These are phyloP conservation scores for Scenedesmus sp. DNA, from an alignment of 163 green algal species.

Conservation along the genomic window DNA sequence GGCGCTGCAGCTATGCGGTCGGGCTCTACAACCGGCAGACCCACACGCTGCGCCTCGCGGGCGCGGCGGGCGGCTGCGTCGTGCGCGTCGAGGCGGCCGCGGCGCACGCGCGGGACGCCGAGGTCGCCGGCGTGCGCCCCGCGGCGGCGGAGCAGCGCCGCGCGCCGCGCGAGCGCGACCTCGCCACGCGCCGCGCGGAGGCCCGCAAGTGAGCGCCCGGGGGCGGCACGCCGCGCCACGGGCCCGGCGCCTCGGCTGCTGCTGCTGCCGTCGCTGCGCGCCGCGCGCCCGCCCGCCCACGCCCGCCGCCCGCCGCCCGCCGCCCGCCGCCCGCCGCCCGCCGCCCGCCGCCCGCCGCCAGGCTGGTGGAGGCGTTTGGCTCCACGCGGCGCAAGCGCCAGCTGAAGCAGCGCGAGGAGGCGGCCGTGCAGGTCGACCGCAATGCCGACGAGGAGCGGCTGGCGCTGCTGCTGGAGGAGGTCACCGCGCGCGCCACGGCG, in stretches of 20 bases:
- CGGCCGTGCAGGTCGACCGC: constrained; percentile 58
- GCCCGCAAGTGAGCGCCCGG: neutral
- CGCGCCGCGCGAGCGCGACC: constrained; percentile 9
- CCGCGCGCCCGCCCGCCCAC: neutral
- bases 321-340: neutral
- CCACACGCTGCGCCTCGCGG: neutral
- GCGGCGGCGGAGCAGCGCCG: neutral
- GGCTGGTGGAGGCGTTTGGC: constrained; percentile 80
- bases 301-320: neutral
- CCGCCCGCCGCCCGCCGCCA: constrained; percentile 35
- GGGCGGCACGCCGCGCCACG: too few species aligned
- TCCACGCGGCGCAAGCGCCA: constrained; percentile 73
- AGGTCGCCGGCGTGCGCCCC: constrained; percentile 13
- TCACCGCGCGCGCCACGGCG: constrained; percentile 30
- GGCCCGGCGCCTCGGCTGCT: neutral
- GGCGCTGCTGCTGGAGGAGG: constrained; percentile 43
- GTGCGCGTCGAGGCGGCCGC: constrained; percentile 17
- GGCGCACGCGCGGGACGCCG: neutral
- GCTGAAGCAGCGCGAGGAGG: constrained; percentile 68
- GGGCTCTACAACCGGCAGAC: constrained; percentile 5
- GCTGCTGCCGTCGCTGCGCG: too few species aligned
- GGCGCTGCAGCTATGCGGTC: constrained; percentile 17
- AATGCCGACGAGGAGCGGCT: constrained; percentile 59
- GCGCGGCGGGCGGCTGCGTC: constrained; percentile 4
- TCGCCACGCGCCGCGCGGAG: neutral